Evolutionary conservation across 2,329 filamentous ascomycete species (phyloP), one percentile per base, ranked within the genome.

Genomic region (Ophiostoma ulmi): DNA sequence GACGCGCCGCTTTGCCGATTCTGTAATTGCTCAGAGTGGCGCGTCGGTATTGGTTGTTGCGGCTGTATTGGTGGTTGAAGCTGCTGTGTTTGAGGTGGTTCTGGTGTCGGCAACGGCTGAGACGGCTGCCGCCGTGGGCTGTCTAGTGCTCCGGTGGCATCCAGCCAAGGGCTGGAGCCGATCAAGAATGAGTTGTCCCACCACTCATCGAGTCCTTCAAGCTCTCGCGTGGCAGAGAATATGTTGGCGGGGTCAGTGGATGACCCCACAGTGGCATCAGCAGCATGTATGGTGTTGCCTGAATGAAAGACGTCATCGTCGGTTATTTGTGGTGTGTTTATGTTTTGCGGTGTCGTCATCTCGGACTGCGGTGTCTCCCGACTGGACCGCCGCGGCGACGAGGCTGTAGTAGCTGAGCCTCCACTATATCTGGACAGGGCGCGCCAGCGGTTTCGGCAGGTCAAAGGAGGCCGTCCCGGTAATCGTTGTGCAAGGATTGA

Each of bases 371-470:
- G 63, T 39, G 35, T 65, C 63, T 31, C 35, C 5, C 63, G 31
- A n/a, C 63, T 38, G 3, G 35, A 13, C 11, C 63, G 63, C 8
- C 35, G 35, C 63, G 36, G 63, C 8, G 63, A 39, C 20, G 63
- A 38, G 5, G 36, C 35, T 39, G 63, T 17, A 7, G 63, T 65
- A 13, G 35, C 20, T 13, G 63, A 65, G 1, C 35, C 8, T 31
- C 63, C 20, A 38, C 35, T 38, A 39, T 38, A 38, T 39, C 65
- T 38, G 5, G 66, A 67, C 13, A 67, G 66, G 5, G 66, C 66
- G 3, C 69, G 69, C 70, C 70, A 71, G 7, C 70, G 70, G 26
- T 71, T 71, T 35, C 70, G 58, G 63, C 70, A 71, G 1, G 70
- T 71, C n/a, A 71, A 22, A 1, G 70, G 70, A 1, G 70, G 70